Evolutionary conservation across 2,329 filamentous ascomycete genomes (phyloP).

Genomic region (Penicillium sp.): DNA sequence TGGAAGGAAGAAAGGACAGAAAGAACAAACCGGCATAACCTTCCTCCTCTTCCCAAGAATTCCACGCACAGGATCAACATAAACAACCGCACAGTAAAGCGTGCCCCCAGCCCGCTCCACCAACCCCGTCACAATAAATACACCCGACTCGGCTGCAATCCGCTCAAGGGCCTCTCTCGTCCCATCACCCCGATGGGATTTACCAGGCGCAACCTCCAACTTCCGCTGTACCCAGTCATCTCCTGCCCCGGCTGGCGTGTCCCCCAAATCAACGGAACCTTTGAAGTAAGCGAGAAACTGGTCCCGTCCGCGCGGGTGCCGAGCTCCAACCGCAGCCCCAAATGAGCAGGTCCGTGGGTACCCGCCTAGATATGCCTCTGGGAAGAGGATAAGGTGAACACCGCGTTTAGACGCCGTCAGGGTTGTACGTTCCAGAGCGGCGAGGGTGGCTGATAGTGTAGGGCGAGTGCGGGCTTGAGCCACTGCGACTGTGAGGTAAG

Average conservation of each 20-base stretch:
- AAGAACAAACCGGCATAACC: constrained; percentile 78
- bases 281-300: constrained; percentile 83
- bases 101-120: constrained; percentile 82
- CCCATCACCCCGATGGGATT: constrained; percentile 67
- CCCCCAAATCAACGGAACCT: constrained; percentile 79
- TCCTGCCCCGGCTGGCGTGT: constrained; percentile 72
- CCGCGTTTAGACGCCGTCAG: constrained; percentile 63
- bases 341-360: constrained; percentile 87
- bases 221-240: constrained; percentile 70
- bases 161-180: constrained; percentile 79
- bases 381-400: constrained; percentile 78
- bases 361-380: constrained; percentile 89
- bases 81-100: constrained; percentile 81
- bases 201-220: constrained; percentile 57
- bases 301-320: constrained; percentile 71
- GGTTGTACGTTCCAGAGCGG: constrained; percentile 67
- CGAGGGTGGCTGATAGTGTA: constrained; percentile 63
- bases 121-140: constrained; percentile 79
- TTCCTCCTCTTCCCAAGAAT: constrained; percentile 85
- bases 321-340: constrained; percentile 72
- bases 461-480: constrained; percentile 52
- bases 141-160: constrained; percentile 75
- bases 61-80: constrained; percentile 75
- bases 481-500: constrained; percentile 47
- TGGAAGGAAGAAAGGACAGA: background rate